A percentile compares a stretch with the other conserved stretches of the same genome.
phyloP scores from a whole-genome alignment of 345 rosid species.

The Bretschneidera sinensis region DNA sequence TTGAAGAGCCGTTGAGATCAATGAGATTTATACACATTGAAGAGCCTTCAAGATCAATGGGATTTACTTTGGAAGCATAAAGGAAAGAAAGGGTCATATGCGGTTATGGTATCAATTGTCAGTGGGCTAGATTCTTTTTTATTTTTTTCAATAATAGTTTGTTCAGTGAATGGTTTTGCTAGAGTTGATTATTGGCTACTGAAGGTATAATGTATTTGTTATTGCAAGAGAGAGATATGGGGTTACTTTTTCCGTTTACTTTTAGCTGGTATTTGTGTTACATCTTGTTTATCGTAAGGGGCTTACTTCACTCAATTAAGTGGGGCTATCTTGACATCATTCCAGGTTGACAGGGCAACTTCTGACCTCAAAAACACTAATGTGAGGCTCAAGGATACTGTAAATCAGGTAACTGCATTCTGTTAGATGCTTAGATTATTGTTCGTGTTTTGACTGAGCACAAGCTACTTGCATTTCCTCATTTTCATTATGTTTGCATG shows the following conservation, averaged over 20 bases:
- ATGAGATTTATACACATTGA: no score
- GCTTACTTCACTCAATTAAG: not conserved
- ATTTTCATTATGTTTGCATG: not conserved
- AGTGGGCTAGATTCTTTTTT: no score
- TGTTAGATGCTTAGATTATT: not conserved
- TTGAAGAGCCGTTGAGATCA: no score
- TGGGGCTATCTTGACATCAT: not conserved
- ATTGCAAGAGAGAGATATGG: not conserved
- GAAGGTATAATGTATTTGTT: no score
- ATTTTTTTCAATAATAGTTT: no score
- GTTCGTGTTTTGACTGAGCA: conserved; percentile 1
- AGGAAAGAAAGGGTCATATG: no score
- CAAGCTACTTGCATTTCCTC: not conserved
- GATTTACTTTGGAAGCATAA: no score
- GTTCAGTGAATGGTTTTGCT: no score
- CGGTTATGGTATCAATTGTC: no score
- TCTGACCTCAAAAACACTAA: conserved; percentile 75
- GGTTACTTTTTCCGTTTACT: conserved; percentile 2
- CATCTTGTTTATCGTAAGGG: not conserved
- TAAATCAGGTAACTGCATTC: conserved; percentile 50
- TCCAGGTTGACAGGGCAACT: conserved; percentile 78
- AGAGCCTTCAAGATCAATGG: no score
- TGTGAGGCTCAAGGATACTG: conserved; percentile 73
- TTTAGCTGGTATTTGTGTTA: not conserved
- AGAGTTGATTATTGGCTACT: no score